phyloP scores from a whole-genome alignment of 495 filamentous ascomycete species.

The Melanomma pulvis-pyrius region DNA sequence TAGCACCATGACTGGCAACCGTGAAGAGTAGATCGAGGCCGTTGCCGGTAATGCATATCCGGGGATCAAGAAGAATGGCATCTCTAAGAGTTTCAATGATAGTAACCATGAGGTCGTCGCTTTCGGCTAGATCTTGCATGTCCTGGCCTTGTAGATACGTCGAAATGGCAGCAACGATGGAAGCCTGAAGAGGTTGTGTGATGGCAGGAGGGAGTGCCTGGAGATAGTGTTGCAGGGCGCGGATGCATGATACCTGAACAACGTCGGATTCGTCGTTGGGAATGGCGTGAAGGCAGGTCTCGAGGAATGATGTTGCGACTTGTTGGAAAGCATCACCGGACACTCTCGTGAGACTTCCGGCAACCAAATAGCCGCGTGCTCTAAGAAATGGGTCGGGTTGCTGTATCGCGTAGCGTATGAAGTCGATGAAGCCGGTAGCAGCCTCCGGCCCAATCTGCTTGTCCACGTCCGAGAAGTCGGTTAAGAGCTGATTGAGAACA shows the following conservation, averaged over 20 bases:
- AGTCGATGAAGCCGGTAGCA: conserved; percentile 70
- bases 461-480: conserved; percentile 76
- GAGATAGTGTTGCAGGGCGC: conserved; percentile 82
- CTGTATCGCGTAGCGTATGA: conserved; percentile 77
- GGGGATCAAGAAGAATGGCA: conserved; percentile 75
- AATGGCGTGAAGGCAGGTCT: conserved; percentile 74
- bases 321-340: conserved; percentile 58
- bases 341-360: conserved; percentile 67
- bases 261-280: conserved; percentile 76
- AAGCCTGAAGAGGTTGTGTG: conserved; percentile 64
- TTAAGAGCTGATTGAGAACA: conserved; percentile 76
- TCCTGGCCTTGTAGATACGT: conserved; percentile 77
- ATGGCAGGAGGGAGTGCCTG: conserved; percentile 57
- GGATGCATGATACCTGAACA: conserved; percentile 89
- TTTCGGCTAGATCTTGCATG: conserved; percentile 76
- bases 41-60: conserved; percentile 64
- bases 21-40: conserved; percentile 84
- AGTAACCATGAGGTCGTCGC: conserved; percentile 88
- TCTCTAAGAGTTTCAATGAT: conserved; percentile 85
- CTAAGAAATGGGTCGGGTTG: conserved; percentile 69
- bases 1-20: conserved; percentile 82
- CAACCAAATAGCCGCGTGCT: conserved; percentile 82
- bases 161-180: conserved; percentile 75
- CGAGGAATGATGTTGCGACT: conserved; percentile 64
- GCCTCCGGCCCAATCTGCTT: conserved; percentile 67